Base-by-base conservation (phyloP, 805 yeast species). In the Candida pini region DNA sequence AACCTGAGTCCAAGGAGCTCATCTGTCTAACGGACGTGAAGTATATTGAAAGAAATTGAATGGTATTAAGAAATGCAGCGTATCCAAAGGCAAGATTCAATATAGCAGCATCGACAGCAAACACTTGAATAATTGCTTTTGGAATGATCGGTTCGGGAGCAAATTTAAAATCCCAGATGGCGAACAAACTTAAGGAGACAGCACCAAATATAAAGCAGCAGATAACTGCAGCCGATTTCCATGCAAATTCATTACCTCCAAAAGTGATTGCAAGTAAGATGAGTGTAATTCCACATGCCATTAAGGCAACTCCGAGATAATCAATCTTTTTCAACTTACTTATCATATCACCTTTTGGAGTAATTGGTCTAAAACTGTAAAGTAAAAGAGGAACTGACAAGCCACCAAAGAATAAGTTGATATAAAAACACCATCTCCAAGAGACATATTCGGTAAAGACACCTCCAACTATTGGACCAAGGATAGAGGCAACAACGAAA, bases 351-450 rank as follows among this genome's bases (percentile, higher is more conserved):
- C 26, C 17, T 6, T 15, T 8, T 9, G 12, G 13, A 17, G 37
- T 34, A 1, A 31, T 19, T 3, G 38, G 26, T 5, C 31, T 36
- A 36, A 43, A 45, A 12, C 33, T 33, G 5, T 29, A 18, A 5
- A 36, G 9, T 17, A 43, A 19, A 71, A 69, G 1, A 75, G 66
- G 23, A 73, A 53, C 0, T 68, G 83, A 28, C 70, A 55, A 35
- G 68, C 81, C 86, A 13, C 84, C 83, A 23, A 79, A 55, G 3
- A 87, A 85, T 24, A 82, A 53, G 53, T 81, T 81, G 42, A 82
- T 65, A 56, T 75, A 82, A 51, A 80, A 82, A 47, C 85, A 76
- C 86, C 88, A 80, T 48, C 88, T 64, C 88, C 88, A 81, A 13
- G 76, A 59, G 2, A 73, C 59, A 3, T 81, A 67, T 15, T 34